Base-by-base conservation (phyloP, 305 asterid species). In the Salvia sclarea region DNA sequence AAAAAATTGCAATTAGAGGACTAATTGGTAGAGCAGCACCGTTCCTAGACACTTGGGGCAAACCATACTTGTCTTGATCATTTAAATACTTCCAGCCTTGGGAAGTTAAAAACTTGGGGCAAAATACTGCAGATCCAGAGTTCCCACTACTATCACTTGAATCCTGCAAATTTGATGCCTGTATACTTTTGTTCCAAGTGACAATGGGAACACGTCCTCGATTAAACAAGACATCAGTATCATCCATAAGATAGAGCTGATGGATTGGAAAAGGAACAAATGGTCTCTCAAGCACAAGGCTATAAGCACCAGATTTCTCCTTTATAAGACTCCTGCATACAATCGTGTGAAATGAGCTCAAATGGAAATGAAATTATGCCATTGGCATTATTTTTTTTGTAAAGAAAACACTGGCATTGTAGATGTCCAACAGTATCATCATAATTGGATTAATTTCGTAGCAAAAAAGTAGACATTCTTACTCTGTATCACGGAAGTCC, bases 251-350 rank as follows among this genome's bases (percentile, higher is more conserved):
- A 79, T 80, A 78, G 53, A 93, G 82, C 72, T 86, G 88, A 66
- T 91, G 95, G 57, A 89, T 78, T 8, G 99, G 99, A 75, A 88
- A 91, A 66, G 97, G 99, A 37, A 83, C 69, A 75, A 76, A 81
- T 10, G 97, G 97, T 78, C 97, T 91, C 82, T 94, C 99, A 41
- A 94, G 90, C 28, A 94, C 81, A 72, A 94, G 95, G 86, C 96
- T 84, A 73, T 84, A 91, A 66, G 89, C 68, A 61, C 93, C 90
- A 2, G 96, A 74, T 37, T 79, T 83, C 71, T 83, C 92, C 78
- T 79, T 85, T 75, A 69, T 73, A 80, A 91, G 62, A 79, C 66
- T 80, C 92, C 99, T 94, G 90, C 88, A 78, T 63, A 76, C 49
- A 74, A 74, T 70, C 47, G 44, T 40, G 54, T 22, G 21, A 66